A percentile compares a stretch with the other conserved stretches of the same genome.
phyloP scores from a whole-genome alignment of 768 basidiomycete species.

The Phanerochaete carnosa region DNA sequence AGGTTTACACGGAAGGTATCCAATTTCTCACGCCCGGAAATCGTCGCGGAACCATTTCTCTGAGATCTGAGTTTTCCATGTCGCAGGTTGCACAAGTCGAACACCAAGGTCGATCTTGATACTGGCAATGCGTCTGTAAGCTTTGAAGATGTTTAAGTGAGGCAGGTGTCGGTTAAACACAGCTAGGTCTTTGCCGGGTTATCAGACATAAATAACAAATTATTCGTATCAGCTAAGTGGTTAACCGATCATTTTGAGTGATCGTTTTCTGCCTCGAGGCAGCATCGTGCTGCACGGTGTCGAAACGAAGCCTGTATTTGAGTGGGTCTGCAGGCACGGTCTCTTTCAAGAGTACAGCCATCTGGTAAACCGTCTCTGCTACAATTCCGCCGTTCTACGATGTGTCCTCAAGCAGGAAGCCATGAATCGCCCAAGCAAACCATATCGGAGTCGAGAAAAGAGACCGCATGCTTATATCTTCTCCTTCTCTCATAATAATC shows the following conservation, averaged over 20 bases:
- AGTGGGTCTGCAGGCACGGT: slow-evolving; percentile 19
- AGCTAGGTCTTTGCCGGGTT: neutral
- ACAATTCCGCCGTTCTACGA: slow-evolving; percentile 16
- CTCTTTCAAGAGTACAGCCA: slow-evolving; percentile 16
- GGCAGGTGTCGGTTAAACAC: neutral
- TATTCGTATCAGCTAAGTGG: slow-evolving; percentile 10
- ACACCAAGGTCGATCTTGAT: neutral
- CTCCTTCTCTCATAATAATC: slow-evolving; percentile 36
- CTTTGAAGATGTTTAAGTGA: neutral
- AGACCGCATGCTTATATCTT: slow-evolving; percentile 37
- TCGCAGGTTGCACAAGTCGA: neutral
- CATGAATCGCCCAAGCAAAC: slow-evolving; percentile 33
- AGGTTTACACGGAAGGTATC: neutral
- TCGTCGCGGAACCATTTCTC: slow-evolving; percentile 6
- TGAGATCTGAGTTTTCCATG: neutral
- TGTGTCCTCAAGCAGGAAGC: slow-evolving; percentile 21
- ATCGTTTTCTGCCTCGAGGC: slow-evolving; percentile 28
- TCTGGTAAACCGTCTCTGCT: slow-evolving; percentile 15
- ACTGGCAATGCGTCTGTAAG: neutral
- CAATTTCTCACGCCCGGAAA: slow-evolving; percentile 4
- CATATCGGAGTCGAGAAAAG: slow-evolving; percentile 37
- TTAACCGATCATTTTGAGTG: slow-evolving; percentile 14
- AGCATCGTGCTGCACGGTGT: slow-evolving; percentile 21
- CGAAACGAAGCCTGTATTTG: slow-evolving; percentile 22
- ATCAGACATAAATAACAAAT: neutral